Evolutionary conservation across 495 filamentous ascomycete species (phyloP).

Genomic region (Astrothelium subdiscretum): DNA sequence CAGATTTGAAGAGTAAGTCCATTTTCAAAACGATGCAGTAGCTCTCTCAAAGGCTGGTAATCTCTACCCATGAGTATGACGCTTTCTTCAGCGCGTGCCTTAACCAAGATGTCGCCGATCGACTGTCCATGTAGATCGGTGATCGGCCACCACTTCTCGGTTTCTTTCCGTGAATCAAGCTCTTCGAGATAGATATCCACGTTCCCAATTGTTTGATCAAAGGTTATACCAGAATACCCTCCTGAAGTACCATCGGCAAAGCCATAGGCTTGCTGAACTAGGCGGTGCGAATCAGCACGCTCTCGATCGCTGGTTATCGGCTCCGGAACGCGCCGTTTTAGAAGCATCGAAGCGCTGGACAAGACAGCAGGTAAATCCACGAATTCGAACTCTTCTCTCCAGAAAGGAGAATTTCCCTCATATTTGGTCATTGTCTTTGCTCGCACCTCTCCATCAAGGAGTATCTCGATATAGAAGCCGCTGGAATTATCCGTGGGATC

Average conservation of each 20-base stretch:
- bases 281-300: neutral
- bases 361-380: constrained; percentile 69
- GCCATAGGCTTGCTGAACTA: constrained; percentile 20
- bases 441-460: constrained; percentile 79
- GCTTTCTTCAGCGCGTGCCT: constrained; percentile 70
- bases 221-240: constrained; percentile 31
- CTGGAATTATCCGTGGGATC: constrained; percentile 5
- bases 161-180: constrained; percentile 62
- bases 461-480: constrained; percentile 77
- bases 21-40: constrained; percentile 73
- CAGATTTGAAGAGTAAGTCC: constrained; percentile 80
- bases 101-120: constrained; percentile 81
- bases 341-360: constrained; percentile 65
- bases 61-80: constrained; percentile 78
- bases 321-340: constrained; percentile 50
- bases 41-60: constrained; percentile 71
- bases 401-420: constrained; percentile 78
- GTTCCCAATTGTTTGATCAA: constrained; percentile 54
- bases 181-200: constrained; percentile 81
- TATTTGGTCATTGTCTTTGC: constrained; percentile 74
- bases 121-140: constrained; percentile 58
- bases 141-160: constrained; percentile 85
- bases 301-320: constrained; percentile 5
- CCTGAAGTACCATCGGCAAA: constrained; percentile 20
- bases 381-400: constrained; percentile 88